Evolutionary conservation across 163 green algal species (phyloP).

Genomic region (Chloromonas sp.): DNA sequence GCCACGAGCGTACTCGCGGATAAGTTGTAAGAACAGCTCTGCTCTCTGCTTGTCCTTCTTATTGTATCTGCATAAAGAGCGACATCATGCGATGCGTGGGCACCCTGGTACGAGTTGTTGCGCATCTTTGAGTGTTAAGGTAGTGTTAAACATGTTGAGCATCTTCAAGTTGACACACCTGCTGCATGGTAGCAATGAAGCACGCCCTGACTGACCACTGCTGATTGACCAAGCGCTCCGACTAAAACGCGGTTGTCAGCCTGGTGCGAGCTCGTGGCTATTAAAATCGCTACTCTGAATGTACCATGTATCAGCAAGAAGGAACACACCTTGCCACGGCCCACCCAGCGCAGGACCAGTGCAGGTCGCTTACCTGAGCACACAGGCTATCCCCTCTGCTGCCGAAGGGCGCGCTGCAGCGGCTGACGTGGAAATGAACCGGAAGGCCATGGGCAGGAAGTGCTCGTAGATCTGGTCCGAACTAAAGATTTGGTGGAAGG

Average conservation of each 20-base stretch:
- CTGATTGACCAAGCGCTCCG: too few species aligned
- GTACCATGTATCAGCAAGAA: neutral
- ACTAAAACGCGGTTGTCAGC: too few species aligned
- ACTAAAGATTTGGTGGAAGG: slow-evolving; percentile 36
- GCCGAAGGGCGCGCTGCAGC: slow-evolving; percentile 37
- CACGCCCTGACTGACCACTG: too few species aligned
- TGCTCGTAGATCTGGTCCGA: slow-evolving; percentile 45
- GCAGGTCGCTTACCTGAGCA: slow-evolving; percentile 21
- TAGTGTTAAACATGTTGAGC: too few species aligned
- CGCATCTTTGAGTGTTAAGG: too few species aligned
- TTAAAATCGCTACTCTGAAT: too few species aligned
- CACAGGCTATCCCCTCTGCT: slow-evolving; percentile 31
- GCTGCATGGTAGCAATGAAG: too few species aligned
- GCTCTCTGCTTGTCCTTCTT: slow-evolving; percentile 40
- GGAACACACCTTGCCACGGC: neutral
- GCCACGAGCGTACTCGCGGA: slow-evolving; percentile 57
- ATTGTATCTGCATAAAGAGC: slow-evolving; percentile 6
- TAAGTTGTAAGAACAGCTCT: slow-evolving; percentile 48
- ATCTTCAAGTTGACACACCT: too few species aligned
- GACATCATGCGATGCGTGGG: neutral
- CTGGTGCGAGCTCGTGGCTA: too few species aligned
- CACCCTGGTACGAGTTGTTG: neutral
- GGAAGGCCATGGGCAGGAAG: slow-evolving; percentile 47
- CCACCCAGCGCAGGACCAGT: neutral
- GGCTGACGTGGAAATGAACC: slow-evolving; percentile 36